Evolutionary conservation across 176 grass and related monocot species (phyloP).

Genomic region (Tillandsia fasciculata): DNA sequence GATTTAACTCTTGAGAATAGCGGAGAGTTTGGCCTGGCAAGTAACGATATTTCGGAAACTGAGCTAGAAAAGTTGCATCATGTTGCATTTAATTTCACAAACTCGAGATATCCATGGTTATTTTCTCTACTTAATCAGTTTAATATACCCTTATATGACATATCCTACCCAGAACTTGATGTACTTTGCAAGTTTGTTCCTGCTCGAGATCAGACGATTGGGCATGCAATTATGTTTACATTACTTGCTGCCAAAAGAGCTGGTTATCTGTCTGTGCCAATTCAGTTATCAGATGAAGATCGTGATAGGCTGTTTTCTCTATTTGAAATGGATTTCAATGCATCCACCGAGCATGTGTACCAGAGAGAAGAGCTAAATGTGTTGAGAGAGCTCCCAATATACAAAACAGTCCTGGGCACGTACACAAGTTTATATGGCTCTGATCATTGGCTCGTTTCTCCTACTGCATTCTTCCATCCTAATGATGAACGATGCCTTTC

Average conservation of each 20-base stretch:
- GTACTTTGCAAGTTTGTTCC: constrained; percentile 49
- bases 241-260: constrained; percentile 54
- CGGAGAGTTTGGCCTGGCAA: constrained; percentile 13
- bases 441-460: constrained; percentile 68
- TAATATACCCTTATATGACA: constrained; percentile 73
- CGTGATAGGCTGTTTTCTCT: constrained; percentile 56
- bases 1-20: constrained; percentile 35
- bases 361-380: constrained; percentile 72
- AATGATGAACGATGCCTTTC: constrained; percentile 55
- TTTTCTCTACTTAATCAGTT: constrained; percentile 67
- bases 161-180: constrained; percentile 64
- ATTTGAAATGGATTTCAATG: constrained; percentile 70
- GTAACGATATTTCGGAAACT: constrained; percentile 19
- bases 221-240: constrained; percentile 56
- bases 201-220: constrained; percentile 40
- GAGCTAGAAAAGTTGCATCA: constrained; percentile 40
- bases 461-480: constrained; percentile 75
- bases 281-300: constrained; percentile 57
- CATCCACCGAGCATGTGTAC: constrained; percentile 38
- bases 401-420: constrained; percentile 70
- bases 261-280: constrained; percentile 49
- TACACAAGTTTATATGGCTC: constrained; percentile 62
- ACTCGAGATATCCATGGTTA: constrained; percentile 73
- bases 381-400: constrained; percentile 85
- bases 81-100: constrained; percentile 50